These are phyloP conservation scores for Colletotrichum higginsianum DNA, from an alignment of 2,329 filamentous ascomycete species.

Conservation along the genomic window DNA sequence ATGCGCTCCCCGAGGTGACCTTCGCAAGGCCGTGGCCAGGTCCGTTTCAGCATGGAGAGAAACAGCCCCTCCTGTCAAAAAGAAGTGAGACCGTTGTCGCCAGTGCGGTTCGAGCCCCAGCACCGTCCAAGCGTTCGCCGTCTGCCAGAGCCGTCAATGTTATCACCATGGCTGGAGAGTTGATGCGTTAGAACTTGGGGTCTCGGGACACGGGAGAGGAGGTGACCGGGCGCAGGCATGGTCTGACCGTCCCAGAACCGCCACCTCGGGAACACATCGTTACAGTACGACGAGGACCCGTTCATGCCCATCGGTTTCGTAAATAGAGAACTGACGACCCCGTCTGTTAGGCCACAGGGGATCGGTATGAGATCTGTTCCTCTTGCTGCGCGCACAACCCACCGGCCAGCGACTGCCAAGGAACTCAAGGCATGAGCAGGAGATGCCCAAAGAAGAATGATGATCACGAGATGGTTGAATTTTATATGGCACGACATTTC, in stretches of 20 bases:
- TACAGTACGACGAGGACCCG: background rate
- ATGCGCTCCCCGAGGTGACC: background rate
- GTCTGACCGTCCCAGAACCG: background rate
- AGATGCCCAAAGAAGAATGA: background rate
- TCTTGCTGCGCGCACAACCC: background rate
- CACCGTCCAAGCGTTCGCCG: slow-evolving; percentile 35
- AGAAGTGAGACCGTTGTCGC: slow-evolving; percentile 7
- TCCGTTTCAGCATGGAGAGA: slow-evolving; percentile 8
- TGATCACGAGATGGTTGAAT: no score
- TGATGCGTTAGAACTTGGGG: background rate
- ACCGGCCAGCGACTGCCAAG: background rate
- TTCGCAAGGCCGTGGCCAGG: background rate
- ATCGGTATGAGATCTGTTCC: background rate
- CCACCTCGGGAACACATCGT: background rate
- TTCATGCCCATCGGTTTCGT: background rate
- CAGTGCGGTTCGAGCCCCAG: slow-evolving; percentile 16
- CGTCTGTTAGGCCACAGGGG: background rate
- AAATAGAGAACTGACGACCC: background rate
- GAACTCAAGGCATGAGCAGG: no score
- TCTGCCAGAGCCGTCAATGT: background rate
- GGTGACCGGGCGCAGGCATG: background rate
- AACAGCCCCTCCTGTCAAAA: background rate
- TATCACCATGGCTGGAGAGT: background rate
- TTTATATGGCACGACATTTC: background rate
- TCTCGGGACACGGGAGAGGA: background rate